Evolutionary conservation across 202 grass and related monocot species (phyloP).

Genomic region (Zoysia matrella): DNA sequence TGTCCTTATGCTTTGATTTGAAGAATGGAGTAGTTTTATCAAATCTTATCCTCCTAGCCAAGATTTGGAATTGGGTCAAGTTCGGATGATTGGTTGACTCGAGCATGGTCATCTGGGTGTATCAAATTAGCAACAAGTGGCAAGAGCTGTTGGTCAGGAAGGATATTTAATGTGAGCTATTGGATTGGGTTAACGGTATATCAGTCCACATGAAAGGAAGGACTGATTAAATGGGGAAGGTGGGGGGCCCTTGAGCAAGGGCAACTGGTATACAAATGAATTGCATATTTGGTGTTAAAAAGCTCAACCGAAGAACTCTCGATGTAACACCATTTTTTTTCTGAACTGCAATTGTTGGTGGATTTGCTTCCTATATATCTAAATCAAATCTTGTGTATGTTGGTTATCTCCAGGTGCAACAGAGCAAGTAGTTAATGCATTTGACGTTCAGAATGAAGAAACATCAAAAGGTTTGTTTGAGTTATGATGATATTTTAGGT

Average conservation of each 20-base stretch:
- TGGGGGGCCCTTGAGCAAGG: not conserved
- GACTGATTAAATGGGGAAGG: not conserved
- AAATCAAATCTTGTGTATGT: not conserved
- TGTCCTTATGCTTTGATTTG: not conserved
- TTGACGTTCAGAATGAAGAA: slow-evolving; percentile 28
- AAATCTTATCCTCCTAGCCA: too few species aligned
- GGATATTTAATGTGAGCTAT: not conserved
- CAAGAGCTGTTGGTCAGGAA: not conserved
- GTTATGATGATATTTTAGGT: slow-evolving; percentile 30
- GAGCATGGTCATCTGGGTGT: not conserved
- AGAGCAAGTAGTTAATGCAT: slow-evolving; percentile 19
- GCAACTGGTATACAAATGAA: not conserved
- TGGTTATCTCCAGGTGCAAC: slow-evolving; percentile 25
- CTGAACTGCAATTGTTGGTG: not conserved
- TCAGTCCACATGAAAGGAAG: not conserved
- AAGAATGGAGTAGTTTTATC: too few species aligned
- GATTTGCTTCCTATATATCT: slow-evolving; percentile 1
- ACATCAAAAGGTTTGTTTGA: slow-evolving; percentile 39
- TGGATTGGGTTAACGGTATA: not conserved
- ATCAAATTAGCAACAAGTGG: not conserved
- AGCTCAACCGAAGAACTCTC: not conserved
- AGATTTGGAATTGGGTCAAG: not conserved
- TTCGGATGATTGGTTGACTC: too few species aligned
- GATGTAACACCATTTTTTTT: not conserved
- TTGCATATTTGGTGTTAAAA: slow-evolving; percentile 17